Conservation (phyloP, 75 land plant genomes). For the Pinus tabuliformis region DNA sequence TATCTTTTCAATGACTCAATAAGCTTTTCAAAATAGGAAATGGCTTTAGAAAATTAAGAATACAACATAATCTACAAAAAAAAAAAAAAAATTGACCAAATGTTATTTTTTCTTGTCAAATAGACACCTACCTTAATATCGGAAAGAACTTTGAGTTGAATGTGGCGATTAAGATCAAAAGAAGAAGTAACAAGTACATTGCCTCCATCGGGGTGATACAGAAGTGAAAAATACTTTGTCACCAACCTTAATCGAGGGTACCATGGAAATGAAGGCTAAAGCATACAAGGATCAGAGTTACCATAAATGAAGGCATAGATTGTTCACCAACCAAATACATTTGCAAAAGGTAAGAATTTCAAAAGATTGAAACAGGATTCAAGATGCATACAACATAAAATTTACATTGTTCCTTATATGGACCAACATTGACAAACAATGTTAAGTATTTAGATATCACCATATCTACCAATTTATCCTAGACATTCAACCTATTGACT, state of each 20-base stretch:
- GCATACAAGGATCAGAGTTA: background rate
- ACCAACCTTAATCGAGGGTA: conserved; percentile 48
- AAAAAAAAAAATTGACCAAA: background rate
- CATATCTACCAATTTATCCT: too few relatives aligned
- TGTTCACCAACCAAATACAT: background rate
- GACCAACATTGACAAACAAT: too few relatives aligned
- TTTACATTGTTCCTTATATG: too few relatives aligned
- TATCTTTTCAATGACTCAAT: too few relatives aligned
- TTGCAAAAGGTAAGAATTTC: background rate
- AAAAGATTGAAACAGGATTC: background rate
- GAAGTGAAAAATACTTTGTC: conserved; percentile 65
- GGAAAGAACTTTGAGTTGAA: conserved; percentile 48
- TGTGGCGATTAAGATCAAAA: conserved; percentile 28
- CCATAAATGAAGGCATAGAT: background rate
- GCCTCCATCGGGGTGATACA: conserved; percentile 65
- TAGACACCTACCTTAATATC: conserved; percentile 68
- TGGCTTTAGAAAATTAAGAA: too few relatives aligned
- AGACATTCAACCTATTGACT: too few relatives aligned
- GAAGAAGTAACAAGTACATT: conserved; percentile 63
- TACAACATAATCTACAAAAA: too few relatives aligned
- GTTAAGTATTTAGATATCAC: too few relatives aligned
- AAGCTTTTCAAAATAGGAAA: too few relatives aligned
- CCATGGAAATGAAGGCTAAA: background rate
- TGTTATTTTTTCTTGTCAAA: background rate
- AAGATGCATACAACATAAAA: conserved; percentile 1